These are phyloP conservation scores for Ustilago shanxiensis DNA, from an alignment of 1,284 basidiomycete species.

Conservation along the genomic window DNA sequence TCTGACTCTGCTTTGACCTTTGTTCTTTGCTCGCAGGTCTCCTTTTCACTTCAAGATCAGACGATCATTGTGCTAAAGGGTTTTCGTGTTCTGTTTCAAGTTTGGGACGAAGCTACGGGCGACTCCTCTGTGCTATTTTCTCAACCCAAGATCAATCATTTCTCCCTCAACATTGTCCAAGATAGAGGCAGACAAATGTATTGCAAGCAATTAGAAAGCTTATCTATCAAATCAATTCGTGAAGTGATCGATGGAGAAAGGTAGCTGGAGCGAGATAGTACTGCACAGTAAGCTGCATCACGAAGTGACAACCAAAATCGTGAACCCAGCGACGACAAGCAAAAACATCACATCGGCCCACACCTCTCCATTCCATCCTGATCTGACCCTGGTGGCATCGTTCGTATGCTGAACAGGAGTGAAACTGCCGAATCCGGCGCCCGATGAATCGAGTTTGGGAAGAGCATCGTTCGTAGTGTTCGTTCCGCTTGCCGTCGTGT, in stretches of 20 bases:
- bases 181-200: no score
- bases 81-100: no score
- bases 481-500: slow-evolving; percentile 15
- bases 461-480: slow-evolving; percentile 12
- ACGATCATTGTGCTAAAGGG: neutral
- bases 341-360: slow-evolving; percentile 15
- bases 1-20: slow-evolving; percentile 1
- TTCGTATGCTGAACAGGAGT: neutral
- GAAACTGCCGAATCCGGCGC: slow-evolving; percentile 18
- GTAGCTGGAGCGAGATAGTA: neutral
- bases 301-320: slow-evolving; percentile 17
- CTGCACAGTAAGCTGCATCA: neutral
- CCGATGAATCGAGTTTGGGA: slow-evolving; percentile 18
- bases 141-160: no score
- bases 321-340: slow-evolving; percentile 21
- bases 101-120: no score
- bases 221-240: no score
- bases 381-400: neutral
- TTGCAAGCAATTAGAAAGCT: no score
- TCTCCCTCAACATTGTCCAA: no score
- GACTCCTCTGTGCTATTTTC: no score
- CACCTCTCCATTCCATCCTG: neutral
- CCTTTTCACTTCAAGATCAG: neutral
- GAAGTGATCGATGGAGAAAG: no score
- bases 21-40: neutral